A percentile compares a stretch with the other conserved stretches of the same genome.
phyloP scores from a whole-genome alignment of 805 yeast species.

The Saturnispora silvae region DNA sequence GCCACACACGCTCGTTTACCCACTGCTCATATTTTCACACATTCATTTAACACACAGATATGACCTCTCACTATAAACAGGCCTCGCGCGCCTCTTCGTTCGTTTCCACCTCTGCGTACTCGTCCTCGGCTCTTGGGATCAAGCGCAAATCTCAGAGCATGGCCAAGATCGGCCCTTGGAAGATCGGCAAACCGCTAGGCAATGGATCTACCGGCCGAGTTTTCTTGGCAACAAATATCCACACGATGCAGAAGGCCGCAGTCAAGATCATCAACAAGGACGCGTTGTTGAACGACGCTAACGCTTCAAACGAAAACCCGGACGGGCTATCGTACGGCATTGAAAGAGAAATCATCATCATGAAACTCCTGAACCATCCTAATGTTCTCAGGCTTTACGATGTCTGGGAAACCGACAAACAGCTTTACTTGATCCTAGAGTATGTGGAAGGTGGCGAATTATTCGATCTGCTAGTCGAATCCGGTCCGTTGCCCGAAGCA shows the following conservation, averaged over 20 bases:
- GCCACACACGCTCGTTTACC: background rate
- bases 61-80: conserved; percentile 42
- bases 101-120: conserved; percentile 21
- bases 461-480: conserved; percentile 81
- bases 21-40: too few species aligned
- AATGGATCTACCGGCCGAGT: conserved; percentile 97
- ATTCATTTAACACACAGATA: conserved; percentile 2
- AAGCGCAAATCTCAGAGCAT: conserved; percentile 23
- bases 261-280: conserved; percentile 92
- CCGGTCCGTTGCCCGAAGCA: conserved; percentile 77
- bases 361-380: conserved; percentile 71
- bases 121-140: conserved; percentile 7
- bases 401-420: conserved; percentile 81
- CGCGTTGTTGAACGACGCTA: conserved; percentile 28
- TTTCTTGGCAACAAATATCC: conserved; percentile 75
- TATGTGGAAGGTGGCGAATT: conserved; percentile 97
- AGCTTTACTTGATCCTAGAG: conserved; percentile 78
- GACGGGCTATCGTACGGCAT: conserved; percentile 71
- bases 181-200: conserved; percentile 86
- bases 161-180: conserved; percentile 82
- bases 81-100: conserved; percentile 49
- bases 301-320: conserved; percentile 28
- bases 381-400: conserved; percentile 72
- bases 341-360: conserved; percentile 75
- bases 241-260: conserved; percentile 85